phyloP scores from a whole-genome alignment of 345 rosid genomes.

The Boechera stricta region DNA sequence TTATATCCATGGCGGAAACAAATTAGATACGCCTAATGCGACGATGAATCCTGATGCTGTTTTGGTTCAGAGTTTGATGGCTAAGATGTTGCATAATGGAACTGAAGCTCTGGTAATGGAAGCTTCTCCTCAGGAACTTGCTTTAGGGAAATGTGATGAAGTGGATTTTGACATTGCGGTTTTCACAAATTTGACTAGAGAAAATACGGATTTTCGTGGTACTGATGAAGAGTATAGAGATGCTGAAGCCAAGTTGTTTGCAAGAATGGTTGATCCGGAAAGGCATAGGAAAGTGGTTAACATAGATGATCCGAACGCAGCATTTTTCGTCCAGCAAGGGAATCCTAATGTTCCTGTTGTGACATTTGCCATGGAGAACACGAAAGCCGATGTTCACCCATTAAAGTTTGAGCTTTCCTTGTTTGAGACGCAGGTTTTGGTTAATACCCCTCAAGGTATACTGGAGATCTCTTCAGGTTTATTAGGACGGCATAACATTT shows the following conservation, averaged over 20 bases:
- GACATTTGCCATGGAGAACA: conserved; percentile 86
- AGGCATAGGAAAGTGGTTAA: conserved; percentile 91
- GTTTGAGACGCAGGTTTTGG: conserved; percentile 93
- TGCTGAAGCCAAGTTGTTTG: conserved; percentile 82
- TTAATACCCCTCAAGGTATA: conserved; percentile 85
- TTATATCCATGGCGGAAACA: conserved; percentile 73
- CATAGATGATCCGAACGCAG: conserved; percentile 82
- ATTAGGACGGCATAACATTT: conserved; percentile 84
- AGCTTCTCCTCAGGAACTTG: conserved; percentile 76
- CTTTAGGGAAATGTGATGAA: conserved; percentile 73
- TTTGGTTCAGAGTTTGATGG: conserved; percentile 90
- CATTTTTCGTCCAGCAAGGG: conserved; percentile 74
- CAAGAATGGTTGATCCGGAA: conserved; percentile 88
- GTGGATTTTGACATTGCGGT: conserved; percentile 92
- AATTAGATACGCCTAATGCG: conserved; percentile 61
- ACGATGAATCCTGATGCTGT: conserved; percentile 67
- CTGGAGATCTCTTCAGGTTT: conserved; percentile 91
- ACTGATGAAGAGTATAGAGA: conserved; percentile 82
- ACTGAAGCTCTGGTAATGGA: conserved; percentile 92
- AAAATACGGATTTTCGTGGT: conserved; percentile 63
- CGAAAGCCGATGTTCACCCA: conserved; percentile 83
- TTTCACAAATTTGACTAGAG: conserved; percentile 71
- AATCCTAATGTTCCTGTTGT: conserved; percentile 80
- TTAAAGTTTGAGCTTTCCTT: conserved; percentile 88
- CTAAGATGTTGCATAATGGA: conserved; percentile 93